phyloP scores from a whole-genome alignment of 495 filamentous ascomycete genomes.

The Podospora appendiculata region DNA sequence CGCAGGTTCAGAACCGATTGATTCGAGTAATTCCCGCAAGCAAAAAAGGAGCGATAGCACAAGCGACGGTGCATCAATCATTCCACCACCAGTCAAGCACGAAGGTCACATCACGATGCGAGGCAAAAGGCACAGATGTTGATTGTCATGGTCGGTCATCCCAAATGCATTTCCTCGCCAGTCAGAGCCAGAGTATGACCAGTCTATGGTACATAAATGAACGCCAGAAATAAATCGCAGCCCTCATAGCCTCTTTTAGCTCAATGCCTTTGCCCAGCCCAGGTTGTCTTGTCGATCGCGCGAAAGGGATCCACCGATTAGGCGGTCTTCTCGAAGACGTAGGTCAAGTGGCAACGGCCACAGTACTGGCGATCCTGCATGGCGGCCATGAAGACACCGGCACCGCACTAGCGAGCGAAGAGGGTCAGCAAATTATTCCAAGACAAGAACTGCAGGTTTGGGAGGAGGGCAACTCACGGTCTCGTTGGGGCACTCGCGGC shows the following conservation, averaged over 20 bases:
- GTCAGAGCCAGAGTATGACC: constrained; percentile 20
- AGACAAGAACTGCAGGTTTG: neutral
- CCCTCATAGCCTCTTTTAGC: constrained; percentile 12
- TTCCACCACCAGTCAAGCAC: neutral
- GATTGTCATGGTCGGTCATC: constrained; percentile 10
- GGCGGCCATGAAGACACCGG: constrained; percentile 99
- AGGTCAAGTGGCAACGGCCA: constrained; percentile 98
- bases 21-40: too few species aligned
- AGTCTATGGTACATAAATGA: constrained; percentile 28
- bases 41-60: too few species aligned
- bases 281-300: neutral
- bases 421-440: constrained; percentile 16
- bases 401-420: constrained; percentile 72
- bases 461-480: constrained; percentile 55
- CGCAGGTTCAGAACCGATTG: too few species aligned
- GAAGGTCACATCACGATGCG: neutral
- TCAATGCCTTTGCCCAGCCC: constrained; percentile 16
- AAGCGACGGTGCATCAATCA: too few species aligned
- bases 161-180: constrained; percentile 30
- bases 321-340: constrained; percentile 85
- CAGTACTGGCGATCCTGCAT: constrained; percentile 99
- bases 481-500: constrained; percentile 89
- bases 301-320: constrained; percentile 2
- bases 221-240: constrained; percentile 22
- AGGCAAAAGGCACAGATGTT: neutral